A percentile compares a stretch with the other conserved stretches of the same genome.
Conservation (phyloP, 1,139 yeast species). For the Zygosaccharomyces pseudobailii region DNA sequence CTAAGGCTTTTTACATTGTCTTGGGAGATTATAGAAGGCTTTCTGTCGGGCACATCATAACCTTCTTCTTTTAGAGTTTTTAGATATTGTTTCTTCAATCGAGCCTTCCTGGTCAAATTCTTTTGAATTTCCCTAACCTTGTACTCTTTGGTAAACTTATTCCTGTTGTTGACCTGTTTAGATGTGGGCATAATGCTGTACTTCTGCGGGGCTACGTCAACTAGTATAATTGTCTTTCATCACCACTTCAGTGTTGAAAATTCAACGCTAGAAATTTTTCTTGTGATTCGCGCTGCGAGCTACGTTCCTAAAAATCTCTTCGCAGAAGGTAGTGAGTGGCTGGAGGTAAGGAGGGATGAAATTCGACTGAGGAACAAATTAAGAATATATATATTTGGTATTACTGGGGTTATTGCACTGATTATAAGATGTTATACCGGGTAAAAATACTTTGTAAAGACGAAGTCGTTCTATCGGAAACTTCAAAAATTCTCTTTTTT, state of each 20-base stretch:
- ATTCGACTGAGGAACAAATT: too few species aligned
- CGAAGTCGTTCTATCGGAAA: too few species aligned
- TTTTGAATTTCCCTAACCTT: conserved; percentile 57
- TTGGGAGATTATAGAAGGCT: conserved; percentile 21
- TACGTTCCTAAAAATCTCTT: not conserved
- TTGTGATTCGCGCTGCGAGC: not conserved
- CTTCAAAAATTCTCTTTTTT: too few species aligned
- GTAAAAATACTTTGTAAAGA: too few species aligned
- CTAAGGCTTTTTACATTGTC: conserved; percentile 18
- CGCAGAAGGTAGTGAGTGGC: too few species aligned
- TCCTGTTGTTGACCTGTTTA: conserved; percentile 22
- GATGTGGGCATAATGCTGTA: conserved; percentile 19
- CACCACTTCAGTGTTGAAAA: not conserved
- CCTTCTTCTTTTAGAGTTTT: conserved; percentile 76
- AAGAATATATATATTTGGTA: too few species aligned
- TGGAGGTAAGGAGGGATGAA: too few species aligned
- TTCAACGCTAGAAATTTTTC: conserved; percentile 1
- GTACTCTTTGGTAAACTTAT: conserved; percentile 33
- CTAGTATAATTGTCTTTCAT: not conserved
- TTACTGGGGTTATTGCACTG: too few species aligned
- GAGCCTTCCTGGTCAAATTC: conserved; percentile 76
- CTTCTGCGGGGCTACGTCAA: not conserved
- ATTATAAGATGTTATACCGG: too few species aligned
- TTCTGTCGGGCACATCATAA: conserved; percentile 40
- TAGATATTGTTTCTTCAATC: conserved; percentile 76